A percentile compares a stretch with the other conserved stretches of the same genome.
phyloP scores from a whole-genome alignment of 257 asterid genomes.

The Marsdenia floribunda region DNA sequence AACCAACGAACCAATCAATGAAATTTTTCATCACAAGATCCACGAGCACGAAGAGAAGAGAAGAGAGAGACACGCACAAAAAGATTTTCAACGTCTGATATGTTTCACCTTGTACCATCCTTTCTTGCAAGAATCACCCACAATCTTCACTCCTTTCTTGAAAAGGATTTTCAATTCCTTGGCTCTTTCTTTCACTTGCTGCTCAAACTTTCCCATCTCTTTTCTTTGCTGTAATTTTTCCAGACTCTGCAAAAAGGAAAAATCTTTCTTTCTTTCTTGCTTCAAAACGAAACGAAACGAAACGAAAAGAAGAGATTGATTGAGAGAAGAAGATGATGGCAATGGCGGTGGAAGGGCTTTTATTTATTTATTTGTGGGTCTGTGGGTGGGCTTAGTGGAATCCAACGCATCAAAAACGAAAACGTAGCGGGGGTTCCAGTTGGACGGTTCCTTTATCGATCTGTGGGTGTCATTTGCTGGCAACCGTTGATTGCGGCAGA shows the following conservation, averaged over 20 bases:
- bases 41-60: no score
- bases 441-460: neutral
- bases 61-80: no score
- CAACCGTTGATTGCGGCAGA: slow-evolving; percentile 22
- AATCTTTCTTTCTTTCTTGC: no score
- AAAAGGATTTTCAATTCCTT: slow-evolving; percentile 28
- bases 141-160: slow-evolving; percentile 48
- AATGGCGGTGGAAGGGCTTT: neutral
- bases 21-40: no score
- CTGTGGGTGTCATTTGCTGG: neutral
- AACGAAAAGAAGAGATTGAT: no score
- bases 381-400: slow-evolving; percentile 18
- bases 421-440: slow-evolving; percentile 25
- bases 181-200: slow-evolving; percentile 52
- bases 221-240: slow-evolving; percentile 8
- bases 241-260: neutral
- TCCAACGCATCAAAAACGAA: slow-evolving; percentile 23
- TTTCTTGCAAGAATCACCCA: slow-evolving; percentile 52
- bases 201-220: slow-evolving; percentile 42
- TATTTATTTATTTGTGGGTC: slow-evolving; percentile 2
- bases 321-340: no score
- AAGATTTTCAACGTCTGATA: slow-evolving; percentile 9
- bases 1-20: neutral
- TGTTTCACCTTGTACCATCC: slow-evolving; percentile 61
- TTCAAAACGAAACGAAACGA: neutral